Conservation (phyloP, 371 early-diverging fungal species). For the Saksenaea oblongispora region DNA sequence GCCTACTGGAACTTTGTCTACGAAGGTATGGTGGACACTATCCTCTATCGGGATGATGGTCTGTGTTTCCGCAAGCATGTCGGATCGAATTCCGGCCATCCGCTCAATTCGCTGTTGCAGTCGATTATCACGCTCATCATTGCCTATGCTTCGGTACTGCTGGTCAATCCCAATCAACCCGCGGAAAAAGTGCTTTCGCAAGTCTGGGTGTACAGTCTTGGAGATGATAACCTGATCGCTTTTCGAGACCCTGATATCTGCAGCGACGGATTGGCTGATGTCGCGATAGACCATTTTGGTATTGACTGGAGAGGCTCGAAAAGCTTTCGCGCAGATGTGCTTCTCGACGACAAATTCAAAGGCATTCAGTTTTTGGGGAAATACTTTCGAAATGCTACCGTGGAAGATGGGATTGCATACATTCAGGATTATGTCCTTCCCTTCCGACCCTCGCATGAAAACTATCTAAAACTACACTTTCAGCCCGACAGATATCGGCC, state of each 20-base stretch:
- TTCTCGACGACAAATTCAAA: conserved; percentile 21
- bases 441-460: conserved; percentile 25
- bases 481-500: not conserved
- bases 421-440: conserved; percentile 27
- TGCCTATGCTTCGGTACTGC: conserved; percentile 23
- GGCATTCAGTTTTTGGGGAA: conserved; percentile 33
- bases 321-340: conserved; percentile 17
- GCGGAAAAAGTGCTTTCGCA: conserved; percentile 10
- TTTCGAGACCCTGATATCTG: conserved; percentile 12
- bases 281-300: conserved; percentile 21
- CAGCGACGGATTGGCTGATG: conserved; percentile 21
- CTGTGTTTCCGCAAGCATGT: conserved; percentile 29
- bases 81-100: conserved; percentile 33
- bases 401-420: conserved; percentile 3
- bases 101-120: conserved; percentile 30
- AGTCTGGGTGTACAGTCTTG: conserved; percentile 25
- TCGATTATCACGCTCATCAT: conserved; percentile 31
- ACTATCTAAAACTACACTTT: conserved; percentile 23
- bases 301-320: conserved; percentile 36
- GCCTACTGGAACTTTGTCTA: conserved; percentile 30
- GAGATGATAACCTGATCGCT: conserved; percentile 35
- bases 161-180: conserved; percentile 11
- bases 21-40: conserved; percentile 23
- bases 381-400: conserved; percentile 27
- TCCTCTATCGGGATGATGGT: conserved; percentile 34